Evolutionary conservation across 2,329 filamentous ascomycete species (phyloP).

Genomic region (Pseudogymnoascus sp.): DNA sequence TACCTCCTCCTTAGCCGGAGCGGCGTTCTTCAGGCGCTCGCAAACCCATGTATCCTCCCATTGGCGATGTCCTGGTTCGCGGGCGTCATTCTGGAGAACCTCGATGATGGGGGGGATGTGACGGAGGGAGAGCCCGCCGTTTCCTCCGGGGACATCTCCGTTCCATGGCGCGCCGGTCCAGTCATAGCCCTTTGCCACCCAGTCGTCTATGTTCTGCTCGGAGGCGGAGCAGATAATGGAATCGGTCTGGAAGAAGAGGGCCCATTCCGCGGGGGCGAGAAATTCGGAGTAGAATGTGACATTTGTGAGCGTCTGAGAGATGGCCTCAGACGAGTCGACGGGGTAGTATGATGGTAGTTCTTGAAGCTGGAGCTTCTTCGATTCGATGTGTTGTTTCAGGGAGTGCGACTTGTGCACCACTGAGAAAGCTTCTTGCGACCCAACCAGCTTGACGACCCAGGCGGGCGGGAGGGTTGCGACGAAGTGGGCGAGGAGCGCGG

Average conservation of each 20-base stretch:
- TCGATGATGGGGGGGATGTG: slow-evolving; percentile 45
- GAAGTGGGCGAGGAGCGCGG: slow-evolving; percentile 13
- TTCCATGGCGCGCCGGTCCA: slow-evolving; percentile 46
- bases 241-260: slow-evolving; percentile 24
- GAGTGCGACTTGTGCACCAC: slow-evolving; percentile 17
- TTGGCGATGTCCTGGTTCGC: slow-evolving; percentile 39
- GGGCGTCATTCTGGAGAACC: slow-evolving; percentile 40
- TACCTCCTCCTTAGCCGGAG: neutral
- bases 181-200: slow-evolving; percentile 14
- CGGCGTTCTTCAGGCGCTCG: slow-evolving; percentile 12
- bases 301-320: slow-evolving; percentile 20
- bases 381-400: slow-evolving; percentile 16
- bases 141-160: slow-evolving; percentile 34
- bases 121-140: slow-evolving; percentile 43
- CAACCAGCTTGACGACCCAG: slow-evolving; percentile 14
- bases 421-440: slow-evolving; percentile 12
- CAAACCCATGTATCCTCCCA: slow-evolving; percentile 31
- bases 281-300: slow-evolving; percentile 19
- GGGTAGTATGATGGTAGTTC: slow-evolving; percentile 8
- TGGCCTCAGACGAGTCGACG: slow-evolving; percentile 15
- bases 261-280: slow-evolving; percentile 17
- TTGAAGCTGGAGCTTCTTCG: slow-evolving; percentile 17
- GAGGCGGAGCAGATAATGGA: slow-evolving; percentile 21
- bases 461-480: slow-evolving; percentile 12
- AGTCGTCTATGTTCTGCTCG: slow-evolving; percentile 19